Conservation (phyloP, 768 basidiomycete species). For the Trametes villosa region DNA sequence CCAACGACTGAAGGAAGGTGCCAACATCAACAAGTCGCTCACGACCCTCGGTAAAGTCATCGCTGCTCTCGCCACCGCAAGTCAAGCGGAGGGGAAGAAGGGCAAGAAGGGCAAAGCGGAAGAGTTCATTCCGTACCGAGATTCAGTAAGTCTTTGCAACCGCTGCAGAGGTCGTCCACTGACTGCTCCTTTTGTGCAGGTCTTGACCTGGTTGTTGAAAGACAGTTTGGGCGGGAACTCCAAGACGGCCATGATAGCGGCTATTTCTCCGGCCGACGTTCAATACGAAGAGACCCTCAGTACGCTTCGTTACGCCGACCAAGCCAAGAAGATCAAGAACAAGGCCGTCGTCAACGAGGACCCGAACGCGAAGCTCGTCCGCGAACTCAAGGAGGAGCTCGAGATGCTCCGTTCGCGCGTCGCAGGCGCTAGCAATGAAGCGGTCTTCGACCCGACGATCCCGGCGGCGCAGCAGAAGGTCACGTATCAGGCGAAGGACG, state of each 20-base stretch:
- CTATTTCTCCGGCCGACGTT: conserved; percentile 92
- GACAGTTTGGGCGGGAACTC: conserved; percentile 97
- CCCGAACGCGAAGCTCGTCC: conserved; percentile 97
- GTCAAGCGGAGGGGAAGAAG: conserved; percentile 55
- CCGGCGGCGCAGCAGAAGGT: conserved; percentile 96
- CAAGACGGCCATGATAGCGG: conserved; percentile 99
- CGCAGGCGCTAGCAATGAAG: conserved; percentile 66
- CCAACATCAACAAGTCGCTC: conserved; percentile 97
- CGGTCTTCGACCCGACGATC: conserved; percentile 82
- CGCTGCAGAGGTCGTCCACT: background rate
- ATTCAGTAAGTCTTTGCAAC: conserved; percentile 68
- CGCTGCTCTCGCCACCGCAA: conserved; percentile 76
- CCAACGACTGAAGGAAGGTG: conserved; percentile 94
- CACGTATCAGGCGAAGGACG: conserved; percentile 91
- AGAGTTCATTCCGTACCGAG: conserved; percentile 96
- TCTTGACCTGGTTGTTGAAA: conserved; percentile 97
- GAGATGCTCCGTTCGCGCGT: conserved; percentile 91
- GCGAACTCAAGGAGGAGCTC: conserved; percentile 98
- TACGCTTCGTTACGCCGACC: conserved; percentile 96
- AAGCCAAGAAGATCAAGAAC: conserved; percentile 99
- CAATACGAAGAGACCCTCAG: conserved; percentile 93
- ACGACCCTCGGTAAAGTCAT: conserved; percentile 99
- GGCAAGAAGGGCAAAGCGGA: conserved; percentile 89
- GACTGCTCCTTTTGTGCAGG: conserved; percentile 46
- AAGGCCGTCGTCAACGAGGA: conserved; percentile 99